Conservation (phyloP, 441 rosid species). For the Populus hybrid region DNA sequence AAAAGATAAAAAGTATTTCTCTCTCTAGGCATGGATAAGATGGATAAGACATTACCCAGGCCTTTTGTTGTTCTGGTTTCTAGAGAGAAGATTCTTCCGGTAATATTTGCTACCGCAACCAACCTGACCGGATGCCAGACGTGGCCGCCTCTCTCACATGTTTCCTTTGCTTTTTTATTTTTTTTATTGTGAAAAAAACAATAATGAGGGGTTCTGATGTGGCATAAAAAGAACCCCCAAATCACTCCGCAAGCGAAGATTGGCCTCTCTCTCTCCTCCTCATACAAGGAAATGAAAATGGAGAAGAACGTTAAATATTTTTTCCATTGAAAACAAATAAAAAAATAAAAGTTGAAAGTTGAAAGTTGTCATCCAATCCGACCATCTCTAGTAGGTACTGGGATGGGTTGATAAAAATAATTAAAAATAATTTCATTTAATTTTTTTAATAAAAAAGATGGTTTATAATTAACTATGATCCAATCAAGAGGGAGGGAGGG, state of each 20-base stretch:
- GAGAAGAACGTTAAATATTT: background rate
- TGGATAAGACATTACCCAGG: background rate
- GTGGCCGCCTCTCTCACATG: background rate
- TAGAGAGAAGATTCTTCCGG: slow-evolving; percentile 9
- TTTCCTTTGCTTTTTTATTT: background rate
- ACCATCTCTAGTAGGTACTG: no score
- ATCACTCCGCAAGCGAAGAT: slow-evolving; percentile 18
- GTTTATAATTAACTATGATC: no score
- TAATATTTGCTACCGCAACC: background rate
- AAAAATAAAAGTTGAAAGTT: background rate
- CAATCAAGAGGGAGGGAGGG: background rate
- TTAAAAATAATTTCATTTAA: no score
- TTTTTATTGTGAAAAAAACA: background rate
- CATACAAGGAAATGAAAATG: background rate
- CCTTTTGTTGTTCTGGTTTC: background rate
- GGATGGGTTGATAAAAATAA: no score
- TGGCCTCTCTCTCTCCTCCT: background rate
- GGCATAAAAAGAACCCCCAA: background rate
- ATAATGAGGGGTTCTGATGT: background rate
- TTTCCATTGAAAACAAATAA: background rate
- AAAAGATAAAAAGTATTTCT: background rate
- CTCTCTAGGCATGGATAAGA: background rate
- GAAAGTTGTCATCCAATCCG: background rate
- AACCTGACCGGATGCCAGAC: background rate
- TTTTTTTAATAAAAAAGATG: no score